Conservation (phyloP, 2,329 filamentous ascomycete species). For the Colletotrichum navitas region DNA sequence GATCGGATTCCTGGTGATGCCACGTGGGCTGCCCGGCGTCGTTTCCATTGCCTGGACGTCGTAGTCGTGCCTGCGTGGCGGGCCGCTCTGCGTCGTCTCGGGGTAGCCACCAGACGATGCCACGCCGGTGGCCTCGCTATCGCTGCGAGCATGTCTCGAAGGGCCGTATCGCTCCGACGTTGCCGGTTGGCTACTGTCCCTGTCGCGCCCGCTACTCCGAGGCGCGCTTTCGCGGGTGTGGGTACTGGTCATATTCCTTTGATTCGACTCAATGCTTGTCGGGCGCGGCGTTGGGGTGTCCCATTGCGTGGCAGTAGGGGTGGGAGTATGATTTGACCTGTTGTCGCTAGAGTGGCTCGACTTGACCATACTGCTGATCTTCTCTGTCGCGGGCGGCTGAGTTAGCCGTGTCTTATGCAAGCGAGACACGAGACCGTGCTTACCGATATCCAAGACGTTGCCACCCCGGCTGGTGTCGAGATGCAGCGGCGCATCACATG, state of each 20-base stretch:
- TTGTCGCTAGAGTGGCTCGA: conserved; percentile 79
- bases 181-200: conserved; percentile 64
- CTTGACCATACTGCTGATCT: conserved; percentile 92
- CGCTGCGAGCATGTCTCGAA: conserved; percentile 76
- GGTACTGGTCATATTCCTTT: conserved; percentile 50
- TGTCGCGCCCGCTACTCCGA: conserved; percentile 53
- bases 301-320: conserved; percentile 76
- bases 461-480: conserved; percentile 93
- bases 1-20: conserved; percentile 84
- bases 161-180: conserved; percentile 60
- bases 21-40: conserved; percentile 79
- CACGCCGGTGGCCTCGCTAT: conserved; percentile 81
- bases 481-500: conserved; percentile 91
- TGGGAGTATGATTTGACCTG: conserved; percentile 64
- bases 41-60: conserved; percentile 97
- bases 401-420: conserved; percentile 36
- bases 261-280: conserved; percentile 61
- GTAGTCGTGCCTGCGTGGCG: conserved; percentile 87
- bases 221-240: conserved; percentile 54
- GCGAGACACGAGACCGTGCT: conserved; percentile 43
- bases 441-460: conserved; percentile 92
- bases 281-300: conserved; percentile 71
- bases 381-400: conserved; percentile 71
- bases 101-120: conserved; percentile 85
- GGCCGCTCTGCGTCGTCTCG: conserved; percentile 78